Evolutionary conservation across 371 early-diverging fungal genomes (phyloP).

Genomic region (Mucor circinelloides): DNA sequence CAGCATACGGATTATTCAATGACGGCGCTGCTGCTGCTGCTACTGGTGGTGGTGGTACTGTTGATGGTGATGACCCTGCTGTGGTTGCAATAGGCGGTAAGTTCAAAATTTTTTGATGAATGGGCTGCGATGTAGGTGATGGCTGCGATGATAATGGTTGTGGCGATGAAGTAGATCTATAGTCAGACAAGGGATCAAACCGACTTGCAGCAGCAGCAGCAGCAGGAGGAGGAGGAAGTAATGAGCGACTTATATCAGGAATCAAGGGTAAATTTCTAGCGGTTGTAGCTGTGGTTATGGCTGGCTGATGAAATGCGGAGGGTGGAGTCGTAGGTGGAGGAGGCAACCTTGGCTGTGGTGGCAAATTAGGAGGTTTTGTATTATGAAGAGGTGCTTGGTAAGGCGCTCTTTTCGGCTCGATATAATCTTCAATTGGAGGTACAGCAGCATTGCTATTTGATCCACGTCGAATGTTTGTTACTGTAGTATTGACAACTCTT

Average conservation of each 20-base stretch:
- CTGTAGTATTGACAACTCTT: not conserved
- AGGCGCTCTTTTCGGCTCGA: constrained; percentile 29
- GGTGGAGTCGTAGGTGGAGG: constrained; percentile 27
- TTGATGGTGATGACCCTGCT: too few species aligned
- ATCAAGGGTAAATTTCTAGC: constrained; percentile 22
- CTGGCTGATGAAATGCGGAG: not conserved
- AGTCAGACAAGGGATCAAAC: constrained; percentile 31
- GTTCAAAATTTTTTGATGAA: not conserved
- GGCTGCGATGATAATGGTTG: not conserved
- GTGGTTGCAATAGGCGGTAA: not conserved
- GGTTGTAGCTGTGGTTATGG: not conserved
- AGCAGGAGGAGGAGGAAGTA: not conserved
- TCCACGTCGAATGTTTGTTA: not conserved
- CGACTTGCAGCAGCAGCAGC: constrained; percentile 5
- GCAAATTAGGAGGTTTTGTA: not conserved
- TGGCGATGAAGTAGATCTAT: constrained; percentile 8
- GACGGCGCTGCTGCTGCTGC: not conserved
- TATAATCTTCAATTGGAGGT: constrained; percentile 49
- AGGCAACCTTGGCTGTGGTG: constrained; percentile 10
- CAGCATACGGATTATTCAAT: constrained; percentile 16
- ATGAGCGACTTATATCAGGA: constrained; percentile 10
- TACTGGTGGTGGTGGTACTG: not conserved
- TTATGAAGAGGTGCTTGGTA: not conserved
- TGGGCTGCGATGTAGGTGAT: not conserved
- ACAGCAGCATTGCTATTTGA: constrained; percentile 4